Conservation (phyloP, 345 rosid genomes). For the Leavenworthia alabamica region DNA sequence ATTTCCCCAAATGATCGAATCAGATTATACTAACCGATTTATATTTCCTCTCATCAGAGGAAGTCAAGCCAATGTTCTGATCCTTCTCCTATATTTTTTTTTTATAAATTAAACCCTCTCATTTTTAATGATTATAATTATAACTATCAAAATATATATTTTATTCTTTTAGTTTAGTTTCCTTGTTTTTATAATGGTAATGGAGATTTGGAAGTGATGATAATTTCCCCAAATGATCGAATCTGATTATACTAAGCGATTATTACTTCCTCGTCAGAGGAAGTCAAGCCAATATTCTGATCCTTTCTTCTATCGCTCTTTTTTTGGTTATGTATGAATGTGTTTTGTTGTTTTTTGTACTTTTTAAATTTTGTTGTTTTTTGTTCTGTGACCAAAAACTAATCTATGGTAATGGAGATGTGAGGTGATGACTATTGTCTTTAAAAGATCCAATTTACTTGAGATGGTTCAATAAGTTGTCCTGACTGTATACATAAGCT, state of each 20-base stretch:
- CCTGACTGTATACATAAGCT: too few relatives aligned
- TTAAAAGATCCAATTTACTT: too few relatives aligned
- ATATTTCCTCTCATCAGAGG: slow-evolving; percentile 20
- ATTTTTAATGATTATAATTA: too few relatives aligned
- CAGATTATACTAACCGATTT: slow-evolving; percentile 26
- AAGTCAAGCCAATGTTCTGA: slow-evolving; percentile 30
- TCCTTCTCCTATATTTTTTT: slow-evolving; percentile 10
- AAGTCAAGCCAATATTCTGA: slow-evolving; percentile 29
- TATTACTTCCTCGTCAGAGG: slow-evolving; percentile 17
- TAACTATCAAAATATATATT: background rate
- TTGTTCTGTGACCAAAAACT: too few relatives aligned
- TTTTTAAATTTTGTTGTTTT: too few relatives aligned
- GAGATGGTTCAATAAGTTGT: too few relatives aligned
- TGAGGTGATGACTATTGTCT: too few relatives aligned
- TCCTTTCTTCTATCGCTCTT: slow-evolving; percentile 3
- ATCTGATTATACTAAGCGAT: slow-evolving; percentile 24
- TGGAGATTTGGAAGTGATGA: slow-evolving; percentile 19
- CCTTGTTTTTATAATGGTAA: background rate
- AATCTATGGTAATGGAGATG: too few relatives aligned
- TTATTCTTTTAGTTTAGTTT: background rate
- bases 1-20: slow-evolving; percentile 36
- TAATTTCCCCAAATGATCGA: slow-evolving; percentile 31
- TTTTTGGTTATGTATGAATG: background rate
- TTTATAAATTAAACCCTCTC: background rate
- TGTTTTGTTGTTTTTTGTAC: too few relatives aligned